Conservation (phyloP, 768 basidiomycete genomes). For the Lactifluus subvellereus region DNA sequence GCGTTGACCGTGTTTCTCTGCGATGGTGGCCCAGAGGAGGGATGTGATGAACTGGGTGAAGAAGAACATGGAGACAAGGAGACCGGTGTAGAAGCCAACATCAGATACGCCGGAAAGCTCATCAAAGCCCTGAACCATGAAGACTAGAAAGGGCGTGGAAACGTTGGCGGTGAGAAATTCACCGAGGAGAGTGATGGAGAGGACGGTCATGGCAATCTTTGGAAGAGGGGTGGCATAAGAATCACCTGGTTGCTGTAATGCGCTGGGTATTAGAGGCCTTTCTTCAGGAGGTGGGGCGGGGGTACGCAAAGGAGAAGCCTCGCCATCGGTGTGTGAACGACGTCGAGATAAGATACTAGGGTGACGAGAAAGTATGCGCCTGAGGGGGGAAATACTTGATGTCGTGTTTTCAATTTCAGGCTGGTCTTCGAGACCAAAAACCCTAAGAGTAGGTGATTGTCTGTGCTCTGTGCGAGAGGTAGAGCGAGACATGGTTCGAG, state of each 20-base stretch:
- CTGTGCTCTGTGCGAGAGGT: constrained; percentile 5
- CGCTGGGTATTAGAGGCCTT: constrained; percentile 69
- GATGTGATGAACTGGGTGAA: constrained; percentile 95
- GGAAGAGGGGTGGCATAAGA: constrained; percentile 77
- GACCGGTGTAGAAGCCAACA: constrained; percentile 85
- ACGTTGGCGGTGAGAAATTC: constrained; percentile 94
- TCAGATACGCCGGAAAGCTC: constrained; percentile 73
- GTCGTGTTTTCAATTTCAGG: background rate
- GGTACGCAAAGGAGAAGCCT: background rate
- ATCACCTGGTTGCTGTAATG: constrained; percentile 57
- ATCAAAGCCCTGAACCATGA: constrained; percentile 90
- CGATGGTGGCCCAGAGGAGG: constrained; percentile 93
- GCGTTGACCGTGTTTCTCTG: constrained; percentile 84
- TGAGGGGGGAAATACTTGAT: constrained; percentile 11
- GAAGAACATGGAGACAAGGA: constrained; percentile 84
- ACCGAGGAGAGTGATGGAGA: constrained; percentile 91
- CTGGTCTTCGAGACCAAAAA: constrained; percentile 13
- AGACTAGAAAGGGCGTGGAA: constrained; percentile 84
- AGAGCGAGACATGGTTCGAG: constrained; percentile 12
- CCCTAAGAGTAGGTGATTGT: constrained; percentile 5
- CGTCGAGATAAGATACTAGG: constrained; percentile 18
- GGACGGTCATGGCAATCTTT: constrained; percentile 79
- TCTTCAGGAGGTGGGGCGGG: constrained; percentile 15
- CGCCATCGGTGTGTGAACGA: constrained; percentile 8
- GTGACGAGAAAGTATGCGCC: constrained; percentile 17